These are phyloP conservation scores for Suillus decipiens DNA, from an alignment of 768 basidiomycete genomes.

Conservation along the genomic window DNA sequence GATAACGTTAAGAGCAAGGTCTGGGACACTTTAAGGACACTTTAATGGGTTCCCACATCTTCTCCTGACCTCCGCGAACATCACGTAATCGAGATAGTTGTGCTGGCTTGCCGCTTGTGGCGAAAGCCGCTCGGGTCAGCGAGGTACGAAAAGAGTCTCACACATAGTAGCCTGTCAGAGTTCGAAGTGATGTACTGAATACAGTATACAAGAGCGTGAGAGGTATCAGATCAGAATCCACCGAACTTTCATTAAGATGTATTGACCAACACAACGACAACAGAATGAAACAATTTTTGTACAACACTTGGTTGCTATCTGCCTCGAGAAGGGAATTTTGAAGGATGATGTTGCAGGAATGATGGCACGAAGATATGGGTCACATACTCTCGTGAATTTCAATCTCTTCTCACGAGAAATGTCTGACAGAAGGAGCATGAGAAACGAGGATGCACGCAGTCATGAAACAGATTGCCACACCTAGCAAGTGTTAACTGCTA, in stretches of 20 bases:
- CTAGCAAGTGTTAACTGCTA: conserved; percentile 12
- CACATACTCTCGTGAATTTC: background rate
- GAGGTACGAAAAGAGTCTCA: background rate
- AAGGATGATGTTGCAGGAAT: background rate
- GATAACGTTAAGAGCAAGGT: conserved; percentile 19
- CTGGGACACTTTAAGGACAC: conserved; percentile 11
- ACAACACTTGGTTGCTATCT: background rate
- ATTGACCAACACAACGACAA: background rate
- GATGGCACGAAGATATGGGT: background rate
- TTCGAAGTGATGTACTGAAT: background rate
- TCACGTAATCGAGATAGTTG: conserved; percentile 7
- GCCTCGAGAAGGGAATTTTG: background rate
- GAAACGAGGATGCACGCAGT: background rate
- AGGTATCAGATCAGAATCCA: background rate
- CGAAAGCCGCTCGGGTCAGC: background rate
- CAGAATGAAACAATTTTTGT: background rate
- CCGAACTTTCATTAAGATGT: background rate
- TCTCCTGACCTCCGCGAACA: background rate
- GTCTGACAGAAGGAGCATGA: conserved; percentile 3
- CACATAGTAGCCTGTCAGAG: conserved; percentile 1
- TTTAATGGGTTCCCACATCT: conserved; percentile 9
- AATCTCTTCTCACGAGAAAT: background rate
- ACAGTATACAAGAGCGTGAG: conserved; percentile 7
- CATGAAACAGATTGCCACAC: background rate
- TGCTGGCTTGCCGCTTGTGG: conserved; percentile 3